phyloP scores from a whole-genome alignment of 2,329 filamentous ascomycete species.

The Hypoxylon sp. region DNA sequence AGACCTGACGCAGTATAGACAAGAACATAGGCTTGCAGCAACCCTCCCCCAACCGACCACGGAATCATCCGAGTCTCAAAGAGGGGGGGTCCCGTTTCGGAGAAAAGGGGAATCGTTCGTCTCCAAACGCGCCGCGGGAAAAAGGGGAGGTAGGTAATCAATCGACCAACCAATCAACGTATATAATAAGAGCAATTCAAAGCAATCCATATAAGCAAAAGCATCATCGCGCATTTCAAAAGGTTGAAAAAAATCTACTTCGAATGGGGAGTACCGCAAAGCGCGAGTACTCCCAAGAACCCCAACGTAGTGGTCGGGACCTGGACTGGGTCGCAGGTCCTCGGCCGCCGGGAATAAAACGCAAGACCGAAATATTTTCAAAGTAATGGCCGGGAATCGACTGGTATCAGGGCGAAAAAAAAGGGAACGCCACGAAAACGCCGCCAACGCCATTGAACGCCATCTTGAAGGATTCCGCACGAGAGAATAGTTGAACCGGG shows the following conservation, averaged over 20 bases:
- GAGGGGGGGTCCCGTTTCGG: constrained; percentile 1
- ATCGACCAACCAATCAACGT: not conserved
- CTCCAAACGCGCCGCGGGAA: constrained; percentile 11
- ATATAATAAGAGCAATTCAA: not conserved
- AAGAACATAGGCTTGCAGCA: constrained; percentile 5
- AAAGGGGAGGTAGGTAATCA: constrained; percentile 11
- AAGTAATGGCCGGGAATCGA: constrained; percentile 32
- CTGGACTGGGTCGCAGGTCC: not conserved
- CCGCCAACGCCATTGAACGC: constrained; percentile 50
- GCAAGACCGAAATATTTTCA: constrained; percentile 12
- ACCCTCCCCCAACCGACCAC: constrained; percentile 4
- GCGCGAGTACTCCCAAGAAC: not conserved
- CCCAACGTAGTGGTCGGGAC: not conserved
- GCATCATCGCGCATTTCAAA: constrained; percentile 12
- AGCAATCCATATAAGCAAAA: constrained; percentile 25
- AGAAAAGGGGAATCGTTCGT: not conserved
- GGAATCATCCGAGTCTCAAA: not conserved
- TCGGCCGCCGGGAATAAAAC: constrained; percentile 5
- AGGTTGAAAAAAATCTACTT: constrained; percentile 20
- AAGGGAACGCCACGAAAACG: constrained; percentile 45
- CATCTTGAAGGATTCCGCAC: constrained; percentile 34
- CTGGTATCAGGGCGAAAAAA: constrained; percentile 47
- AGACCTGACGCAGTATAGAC: constrained; percentile 24
- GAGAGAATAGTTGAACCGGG: constrained; percentile 22
- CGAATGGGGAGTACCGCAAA: not conserved